Conservation (phyloP, 106 monocot genomes). For the Apostasia ramifera region DNA sequence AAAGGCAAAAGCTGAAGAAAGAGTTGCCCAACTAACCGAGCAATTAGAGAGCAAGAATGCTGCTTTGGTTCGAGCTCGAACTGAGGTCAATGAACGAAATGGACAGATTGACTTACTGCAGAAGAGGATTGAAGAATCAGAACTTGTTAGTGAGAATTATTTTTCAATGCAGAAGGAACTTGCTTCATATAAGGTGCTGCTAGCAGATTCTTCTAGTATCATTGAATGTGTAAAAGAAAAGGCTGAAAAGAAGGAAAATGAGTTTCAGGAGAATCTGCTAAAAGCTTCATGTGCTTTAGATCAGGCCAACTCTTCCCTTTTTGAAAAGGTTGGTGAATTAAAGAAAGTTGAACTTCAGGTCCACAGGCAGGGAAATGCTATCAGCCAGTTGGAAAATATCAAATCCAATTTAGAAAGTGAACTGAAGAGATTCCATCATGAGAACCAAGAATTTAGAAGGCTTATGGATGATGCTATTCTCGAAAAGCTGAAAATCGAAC, state of each 20-base stretch:
- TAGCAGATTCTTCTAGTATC: constrained; percentile 28
- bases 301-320: constrained; percentile 28
- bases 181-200: constrained; percentile 23
- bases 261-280: constrained; percentile 19
- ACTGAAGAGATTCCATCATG: constrained; percentile 19
- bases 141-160: constrained; percentile 22
- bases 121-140: constrained; percentile 26
- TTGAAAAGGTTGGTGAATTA: constrained; percentile 23
- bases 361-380: constrained; percentile 16
- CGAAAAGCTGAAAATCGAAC: constrained; percentile 31
- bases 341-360: constrained; percentile 31
- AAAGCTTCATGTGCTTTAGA: constrained; percentile 27
- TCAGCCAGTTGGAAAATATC: constrained; percentile 27
- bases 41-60: constrained; percentile 32
- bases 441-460: constrained; percentile 14
- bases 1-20: constrained; percentile 12
- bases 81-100: constrained; percentile 7
- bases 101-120: constrained; percentile 15
- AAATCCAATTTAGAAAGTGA: constrained; percentile 31
- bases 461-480: constrained; percentile 32
- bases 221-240: constrained; percentile 27
- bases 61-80: constrained; percentile 21
- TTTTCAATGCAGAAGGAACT: constrained; percentile 30
- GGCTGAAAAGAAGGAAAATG: constrained; percentile 33
- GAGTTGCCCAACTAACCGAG: constrained; percentile 19